Percentiles rank a stretch among this genome's conserved stretches.
These are phyloP conservation scores for Diversispora epigaea DNA, from an alignment of 192 early-diverging fungal genomes.

Conservation along the genomic window DNA sequence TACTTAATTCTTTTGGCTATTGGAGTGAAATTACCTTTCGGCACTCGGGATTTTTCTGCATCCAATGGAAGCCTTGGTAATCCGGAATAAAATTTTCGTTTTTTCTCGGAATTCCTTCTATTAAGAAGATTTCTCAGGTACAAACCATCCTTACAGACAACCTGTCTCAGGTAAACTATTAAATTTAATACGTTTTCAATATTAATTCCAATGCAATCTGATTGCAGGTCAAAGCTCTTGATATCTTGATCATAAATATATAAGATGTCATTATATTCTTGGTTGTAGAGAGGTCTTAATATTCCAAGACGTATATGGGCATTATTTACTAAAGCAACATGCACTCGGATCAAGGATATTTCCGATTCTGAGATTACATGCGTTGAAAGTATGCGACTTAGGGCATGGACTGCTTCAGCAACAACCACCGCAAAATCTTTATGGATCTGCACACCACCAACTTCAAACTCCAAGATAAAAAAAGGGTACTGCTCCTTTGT, in stretches of 20 bases:
- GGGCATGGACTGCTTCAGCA: neutral
- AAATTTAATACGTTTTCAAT: conserved; percentile 14
- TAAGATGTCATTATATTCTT: neutral
- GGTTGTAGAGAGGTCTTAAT: conserved; percentile 3
- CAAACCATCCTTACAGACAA: conserved; percentile 12
- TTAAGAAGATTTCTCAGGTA: neutral
- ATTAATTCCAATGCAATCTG: neutral
- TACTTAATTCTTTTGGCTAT: conserved; percentile 6
- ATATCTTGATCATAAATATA: conserved; percentile 17
- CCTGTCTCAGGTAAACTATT: conserved; percentile 1
- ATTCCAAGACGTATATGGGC: conserved; percentile 12
- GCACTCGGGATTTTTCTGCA: conserved; percentile 3
- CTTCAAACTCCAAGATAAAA: conserved; percentile 22
- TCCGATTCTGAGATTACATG: neutral
- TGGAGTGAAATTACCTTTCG: neutral
- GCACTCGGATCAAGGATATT: conserved; percentile 3
- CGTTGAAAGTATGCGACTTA: conserved; percentile 6
- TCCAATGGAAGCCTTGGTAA: conserved; percentile 5
- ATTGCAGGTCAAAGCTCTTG: conserved; percentile 9
- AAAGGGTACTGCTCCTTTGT: conserved; percentile 4
- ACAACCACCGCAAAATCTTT: conserved; percentile 14
- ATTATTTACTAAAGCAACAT: conserved; percentile 11
- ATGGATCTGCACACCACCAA: conserved; percentile 8
- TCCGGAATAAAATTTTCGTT: neutral
- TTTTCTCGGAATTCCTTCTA: neutral